phyloP scores from a whole-genome alignment of 768 basidiomycete species.

The Podaxis carcinomalis region DNA sequence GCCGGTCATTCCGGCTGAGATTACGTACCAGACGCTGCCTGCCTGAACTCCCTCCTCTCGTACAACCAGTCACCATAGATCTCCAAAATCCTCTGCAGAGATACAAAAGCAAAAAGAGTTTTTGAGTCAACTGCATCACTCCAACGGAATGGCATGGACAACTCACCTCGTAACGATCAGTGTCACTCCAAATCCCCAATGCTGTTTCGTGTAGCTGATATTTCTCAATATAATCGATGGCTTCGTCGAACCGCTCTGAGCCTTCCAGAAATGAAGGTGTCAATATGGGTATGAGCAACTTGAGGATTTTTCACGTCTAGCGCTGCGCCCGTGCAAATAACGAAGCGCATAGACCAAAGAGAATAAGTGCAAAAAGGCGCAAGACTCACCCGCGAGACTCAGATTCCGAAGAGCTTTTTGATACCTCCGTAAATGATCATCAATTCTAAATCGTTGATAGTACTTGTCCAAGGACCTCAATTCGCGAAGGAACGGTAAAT shows the following conservation, averaged over 20 bases:
- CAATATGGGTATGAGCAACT: not conserved
- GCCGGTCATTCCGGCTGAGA: not conserved
- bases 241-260: slow-evolving; percentile 70
- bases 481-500: slow-evolving; percentile 93
- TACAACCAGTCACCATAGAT: slow-evolving; percentile 87
- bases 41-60: slow-evolving; percentile 75
- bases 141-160: not conserved
- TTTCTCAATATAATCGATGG: slow-evolving; percentile 70
- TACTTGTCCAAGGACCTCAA: slow-evolving; percentile 73
- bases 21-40: slow-evolving; percentile 73
- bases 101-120: not conserved
- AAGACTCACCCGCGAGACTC: slow-evolving; percentile 58
- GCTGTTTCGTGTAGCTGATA: slow-evolving; percentile 76
- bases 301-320: too few species aligned
- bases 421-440: slow-evolving; percentile 82
- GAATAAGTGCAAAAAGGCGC: not conserved
- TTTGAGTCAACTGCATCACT: not conserved
- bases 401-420: slow-evolving; percentile 74
- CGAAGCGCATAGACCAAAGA: not conserved
- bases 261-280: slow-evolving; percentile 36
- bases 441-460: slow-evolving; percentile 88
- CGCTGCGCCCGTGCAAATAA: not conserved
- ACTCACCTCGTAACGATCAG: slow-evolving; percentile 58
- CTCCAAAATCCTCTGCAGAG: slow-evolving; percentile 57
- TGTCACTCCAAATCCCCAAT: slow-evolving; percentile 67